These are phyloP conservation scores for Viscum album DNA, from an alignment of 177 flowering plant genomes.

Conservation along the genomic window DNA sequence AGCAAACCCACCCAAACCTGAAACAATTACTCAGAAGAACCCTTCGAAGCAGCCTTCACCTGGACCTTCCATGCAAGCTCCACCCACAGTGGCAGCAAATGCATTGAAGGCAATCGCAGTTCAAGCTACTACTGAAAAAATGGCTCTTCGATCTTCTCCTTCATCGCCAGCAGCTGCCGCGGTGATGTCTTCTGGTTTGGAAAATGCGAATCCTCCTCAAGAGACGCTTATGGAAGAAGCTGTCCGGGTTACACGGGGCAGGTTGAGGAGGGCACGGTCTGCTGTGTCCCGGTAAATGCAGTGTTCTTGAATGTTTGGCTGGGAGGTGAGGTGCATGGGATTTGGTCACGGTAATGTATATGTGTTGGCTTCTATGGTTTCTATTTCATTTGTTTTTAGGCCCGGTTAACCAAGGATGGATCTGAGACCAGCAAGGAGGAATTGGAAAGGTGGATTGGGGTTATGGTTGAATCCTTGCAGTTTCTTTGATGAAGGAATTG, in stretches of 20 bases:
- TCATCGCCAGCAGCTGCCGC: slow-evolving; percentile 20
- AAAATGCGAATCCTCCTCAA: slow-evolving; percentile 25
- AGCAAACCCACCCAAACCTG: slow-evolving; percentile 19
- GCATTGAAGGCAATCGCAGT: slow-evolving; percentile 10
- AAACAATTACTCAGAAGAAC: slow-evolving; percentile 5
- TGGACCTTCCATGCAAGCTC: neutral
- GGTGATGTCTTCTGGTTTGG: slow-evolving; percentile 25
- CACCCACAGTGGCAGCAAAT: slow-evolving; percentile 9
- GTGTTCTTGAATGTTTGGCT: too few relatives aligned
- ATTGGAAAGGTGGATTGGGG: too few relatives aligned
- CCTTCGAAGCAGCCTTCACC: neutral
- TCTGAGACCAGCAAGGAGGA: too few relatives aligned
- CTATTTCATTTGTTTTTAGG: too few relatives aligned
- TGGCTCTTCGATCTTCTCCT: too few relatives aligned
- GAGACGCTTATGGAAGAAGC: slow-evolving; percentile 51
- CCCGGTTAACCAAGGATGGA: too few relatives aligned
- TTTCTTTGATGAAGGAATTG: too few relatives aligned
- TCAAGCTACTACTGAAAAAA: slow-evolving; percentile 20
- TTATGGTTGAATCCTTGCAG: too few relatives aligned
- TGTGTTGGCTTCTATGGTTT: too few relatives aligned
- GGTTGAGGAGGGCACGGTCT: slow-evolving; percentile 46
- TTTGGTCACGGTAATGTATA: too few relatives aligned
- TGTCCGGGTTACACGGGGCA: slow-evolving; percentile 46
- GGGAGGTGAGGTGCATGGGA: too few relatives aligned
- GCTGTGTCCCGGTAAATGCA: slow-evolving; percentile 18